Evolutionary conservation across 2,329 filamentous ascomycete species (phyloP).

Genomic region (Aspergillus sp.): DNA sequence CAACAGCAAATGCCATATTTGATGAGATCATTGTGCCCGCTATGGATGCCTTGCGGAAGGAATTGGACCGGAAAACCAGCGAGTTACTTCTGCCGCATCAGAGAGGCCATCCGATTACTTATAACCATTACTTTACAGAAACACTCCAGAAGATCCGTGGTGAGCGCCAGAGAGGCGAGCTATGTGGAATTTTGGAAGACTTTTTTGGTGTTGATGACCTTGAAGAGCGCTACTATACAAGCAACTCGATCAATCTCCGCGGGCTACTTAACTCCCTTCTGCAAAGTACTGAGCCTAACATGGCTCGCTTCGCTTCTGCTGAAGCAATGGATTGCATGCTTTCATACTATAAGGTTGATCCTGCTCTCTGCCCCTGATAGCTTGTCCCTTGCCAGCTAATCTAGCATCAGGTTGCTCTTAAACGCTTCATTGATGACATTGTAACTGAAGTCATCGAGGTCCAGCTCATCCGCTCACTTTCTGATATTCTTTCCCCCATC

Average conservation of each 20-base stretch:
- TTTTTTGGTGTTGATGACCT: constrained; percentile 10
- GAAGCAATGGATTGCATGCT: constrained; percentile 36
- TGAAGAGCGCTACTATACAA: background rate
- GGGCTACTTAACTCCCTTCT: constrained; percentile 12
- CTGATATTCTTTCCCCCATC: constrained; percentile 20
- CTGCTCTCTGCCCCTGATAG: background rate
- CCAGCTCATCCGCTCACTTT: constrained; percentile 22
- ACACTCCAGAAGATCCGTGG: constrained; percentile 20
- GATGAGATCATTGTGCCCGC: constrained; percentile 33
- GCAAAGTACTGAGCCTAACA: constrained; percentile 24
- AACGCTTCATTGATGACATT: constrained; percentile 35
- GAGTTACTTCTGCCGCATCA: constrained; percentile 43
- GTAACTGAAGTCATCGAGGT: constrained; percentile 31
- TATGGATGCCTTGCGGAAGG: constrained; percentile 29
- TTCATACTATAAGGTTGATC: constrained; percentile 40
- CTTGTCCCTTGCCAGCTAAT: background rate
- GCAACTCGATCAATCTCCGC: constrained; percentile 4
- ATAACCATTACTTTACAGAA: constrained; percentile 31
- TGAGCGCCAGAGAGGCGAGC: constrained; percentile 6
- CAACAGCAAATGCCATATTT: constrained; percentile 33
- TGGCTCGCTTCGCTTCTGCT: constrained; percentile 31
- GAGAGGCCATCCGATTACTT: constrained; percentile 26
- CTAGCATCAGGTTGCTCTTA: constrained; percentile 30
- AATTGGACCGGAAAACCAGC: constrained; percentile 34
- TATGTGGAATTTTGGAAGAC: constrained; percentile 4